Percentiles rank a stretch among this genome's conserved stretches.
Evolutionary conservation across 805 yeast species (phyloP).

Genomic region (Tetrapisispora pingtungensis): DNA sequence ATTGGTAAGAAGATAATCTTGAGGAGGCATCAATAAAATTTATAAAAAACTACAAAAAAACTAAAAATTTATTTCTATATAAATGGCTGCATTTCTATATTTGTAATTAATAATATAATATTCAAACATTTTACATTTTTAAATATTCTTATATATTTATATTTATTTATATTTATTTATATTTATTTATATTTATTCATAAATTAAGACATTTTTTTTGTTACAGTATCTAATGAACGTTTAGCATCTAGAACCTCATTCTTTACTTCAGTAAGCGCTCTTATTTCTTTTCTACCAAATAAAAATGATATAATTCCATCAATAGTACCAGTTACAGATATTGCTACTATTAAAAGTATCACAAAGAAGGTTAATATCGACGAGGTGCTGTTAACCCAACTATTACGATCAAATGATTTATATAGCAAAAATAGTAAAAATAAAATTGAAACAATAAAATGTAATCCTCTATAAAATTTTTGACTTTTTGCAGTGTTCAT

Average conservation of each 20-base stretch:
- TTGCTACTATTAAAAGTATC: conserved; percentile 42
- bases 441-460: conserved; percentile 49
- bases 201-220: neutral
- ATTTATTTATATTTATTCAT: no score
- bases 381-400: conserved; percentile 47
- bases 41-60: neutral
- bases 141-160: neutral
- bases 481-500: conserved; percentile 49
- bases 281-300: conserved; percentile 69
- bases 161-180: no score
- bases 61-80: neutral
- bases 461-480: conserved; percentile 51
- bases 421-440: conserved; percentile 34
- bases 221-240: neutral
- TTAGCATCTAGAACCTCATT: conserved; percentile 45
- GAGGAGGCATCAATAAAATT: no score
- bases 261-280: conserved; percentile 70
- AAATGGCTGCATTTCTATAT: neutral
- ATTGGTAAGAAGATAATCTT: conserved; percentile 64
- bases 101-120: neutral
- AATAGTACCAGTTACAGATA: conserved; percentile 56
- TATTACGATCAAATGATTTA: conserved; percentile 38
- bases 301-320: conserved; percentile 71
- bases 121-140: neutral
- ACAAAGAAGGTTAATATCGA: conserved; percentile 60